Percentiles rank a stretch among this genome's conserved stretches.
Conservation (phyloP, 192 early-diverging fungal genomes). For the Globomyces pollinis-pini region DNA sequence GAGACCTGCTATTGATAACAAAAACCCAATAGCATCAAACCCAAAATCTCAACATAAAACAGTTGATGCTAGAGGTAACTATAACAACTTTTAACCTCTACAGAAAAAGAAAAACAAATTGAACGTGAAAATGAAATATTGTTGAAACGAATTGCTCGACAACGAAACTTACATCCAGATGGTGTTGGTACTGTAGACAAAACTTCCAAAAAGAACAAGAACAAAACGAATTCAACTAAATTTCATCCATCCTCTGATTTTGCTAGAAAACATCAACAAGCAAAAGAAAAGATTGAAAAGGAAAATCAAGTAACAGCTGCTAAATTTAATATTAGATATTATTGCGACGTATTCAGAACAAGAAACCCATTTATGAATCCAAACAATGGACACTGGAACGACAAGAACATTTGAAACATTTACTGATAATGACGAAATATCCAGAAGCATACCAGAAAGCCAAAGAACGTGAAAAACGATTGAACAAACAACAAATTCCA, state of each 20-base stretch:
- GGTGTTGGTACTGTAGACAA: slow-evolving; percentile 27
- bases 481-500: no score
- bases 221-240: no score
- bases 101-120: slow-evolving; percentile 30
- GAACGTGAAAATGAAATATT: slow-evolving; percentile 36
- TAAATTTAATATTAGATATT: slow-evolving; percentile 16
- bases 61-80: slow-evolving; percentile 1
- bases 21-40: no score
- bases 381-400: slow-evolving; percentile 36
- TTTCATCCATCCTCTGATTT: slow-evolving; percentile 25
- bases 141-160: slow-evolving; percentile 38
- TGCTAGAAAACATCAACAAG: slow-evolving; percentile 14
- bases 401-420: slow-evolving; percentile 29
- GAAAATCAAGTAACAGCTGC: slow-evolving; percentile 29
- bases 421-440: slow-evolving; percentile 29
- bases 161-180: slow-evolving; percentile 19
- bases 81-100: background rate
- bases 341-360: slow-evolving; percentile 25
- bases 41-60: background rate
- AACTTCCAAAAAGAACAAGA: slow-evolving; percentile 9
- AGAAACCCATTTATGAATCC: slow-evolving; percentile 28
- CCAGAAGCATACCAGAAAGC: slow-evolving; percentile 28
- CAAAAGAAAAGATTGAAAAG: slow-evolving; percentile 26
- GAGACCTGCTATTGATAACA: slow-evolving; percentile 34
- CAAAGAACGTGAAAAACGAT: no score